Percentiles rank a stretch among this genome's conserved stretches.
These are phyloP conservation scores for Salvia sclarea DNA, from an alignment of 305 asterid genomes.

Conservation along the genomic window DNA sequence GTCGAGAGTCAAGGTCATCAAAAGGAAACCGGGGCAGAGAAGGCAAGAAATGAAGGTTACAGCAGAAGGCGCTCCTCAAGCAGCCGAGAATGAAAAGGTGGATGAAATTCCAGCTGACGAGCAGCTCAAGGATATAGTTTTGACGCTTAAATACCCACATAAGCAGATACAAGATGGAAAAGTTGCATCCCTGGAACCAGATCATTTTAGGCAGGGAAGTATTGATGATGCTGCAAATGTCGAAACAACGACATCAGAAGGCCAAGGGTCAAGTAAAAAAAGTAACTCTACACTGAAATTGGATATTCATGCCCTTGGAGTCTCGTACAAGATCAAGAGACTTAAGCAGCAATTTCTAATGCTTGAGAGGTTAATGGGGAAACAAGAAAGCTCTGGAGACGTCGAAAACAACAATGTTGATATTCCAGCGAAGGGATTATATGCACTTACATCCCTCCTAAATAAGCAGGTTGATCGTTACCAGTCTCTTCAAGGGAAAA, in stretches of 20 bases:
- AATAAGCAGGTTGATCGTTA: conserved; percentile 78
- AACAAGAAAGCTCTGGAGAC: conserved; percentile 61
- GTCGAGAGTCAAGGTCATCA: conserved; percentile 70
- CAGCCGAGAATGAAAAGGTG: conserved; percentile 31
- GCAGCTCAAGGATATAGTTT: conserved; percentile 57
- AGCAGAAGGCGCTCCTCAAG: conserved; percentile 36
- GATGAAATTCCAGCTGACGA: conserved; percentile 36
- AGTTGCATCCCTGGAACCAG: conserved; percentile 24
- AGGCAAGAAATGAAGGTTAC: conserved; percentile 44
- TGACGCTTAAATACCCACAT: conserved; percentile 51
- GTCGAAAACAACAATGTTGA: conserved; percentile 41
- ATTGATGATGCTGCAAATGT: conserved; percentile 33
- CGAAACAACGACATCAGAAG: conserved; percentile 44
- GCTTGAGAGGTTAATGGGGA: conserved; percentile 85
- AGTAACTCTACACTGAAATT: conserved; percentile 52
- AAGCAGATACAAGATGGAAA: conserved; percentile 44
- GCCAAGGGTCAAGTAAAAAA: conserved; percentile 38
- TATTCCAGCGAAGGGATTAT: conserved; percentile 45
- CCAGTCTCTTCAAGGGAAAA: conserved; percentile 80
- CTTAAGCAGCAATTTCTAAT: conserved; percentile 80
- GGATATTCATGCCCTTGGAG: conserved; percentile 95
- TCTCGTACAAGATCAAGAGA: conserved; percentile 87
- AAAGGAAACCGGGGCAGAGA: conserved; percentile 54
- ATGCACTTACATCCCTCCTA: conserved; percentile 54
- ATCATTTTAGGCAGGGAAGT: conserved; percentile 40